These are phyloP conservation scores for Akanthomyces uredinophilus DNA, from an alignment of 2,329 filamentous ascomycete species.

Conservation along the genomic window DNA sequence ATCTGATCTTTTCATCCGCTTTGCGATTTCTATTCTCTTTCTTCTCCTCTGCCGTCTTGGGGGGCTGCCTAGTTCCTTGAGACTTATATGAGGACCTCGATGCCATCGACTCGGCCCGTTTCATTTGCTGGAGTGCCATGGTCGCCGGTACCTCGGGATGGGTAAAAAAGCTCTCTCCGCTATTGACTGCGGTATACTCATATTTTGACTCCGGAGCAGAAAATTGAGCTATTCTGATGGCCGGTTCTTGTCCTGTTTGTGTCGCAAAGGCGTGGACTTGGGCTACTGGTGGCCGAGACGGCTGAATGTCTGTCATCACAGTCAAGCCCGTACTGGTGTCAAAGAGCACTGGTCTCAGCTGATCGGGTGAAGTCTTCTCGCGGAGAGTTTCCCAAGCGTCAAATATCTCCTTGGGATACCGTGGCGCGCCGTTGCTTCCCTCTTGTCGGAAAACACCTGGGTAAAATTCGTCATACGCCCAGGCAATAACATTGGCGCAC, in stretches of 20 bases:
- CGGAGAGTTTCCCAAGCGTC: background rate
- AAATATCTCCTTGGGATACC: background rate
- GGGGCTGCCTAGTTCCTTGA: background rate
- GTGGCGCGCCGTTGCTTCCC: background rate
- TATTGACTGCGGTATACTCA: background rate
- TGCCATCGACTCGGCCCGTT: background rate
- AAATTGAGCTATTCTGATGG: constrained; percentile 9
- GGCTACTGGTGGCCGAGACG: constrained; percentile 2
- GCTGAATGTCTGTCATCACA: constrained; percentile 6
- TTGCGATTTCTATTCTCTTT: constrained; percentile 5
- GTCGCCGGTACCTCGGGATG: background rate
- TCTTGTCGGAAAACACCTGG: constrained; percentile 11
- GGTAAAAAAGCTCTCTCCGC: constrained; percentile 1
- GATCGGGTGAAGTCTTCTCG: background rate
- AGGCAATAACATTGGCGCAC: constrained; percentile 3
- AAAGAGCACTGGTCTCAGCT: constrained; percentile 1
- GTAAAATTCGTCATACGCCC: constrained; percentile 12
- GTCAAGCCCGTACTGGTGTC: constrained; percentile 2
- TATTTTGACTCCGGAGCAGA: background rate
- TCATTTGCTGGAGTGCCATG: constrained; percentile 1
- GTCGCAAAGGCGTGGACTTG: background rate
- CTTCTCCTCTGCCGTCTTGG: constrained; percentile 10
- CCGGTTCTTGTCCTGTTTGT: background rate
- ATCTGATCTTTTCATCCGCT: background rate
- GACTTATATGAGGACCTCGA: background rate